Conservation (phyloP, 148 eudicot genomes). For the Heliosperma pusillum region DNA sequence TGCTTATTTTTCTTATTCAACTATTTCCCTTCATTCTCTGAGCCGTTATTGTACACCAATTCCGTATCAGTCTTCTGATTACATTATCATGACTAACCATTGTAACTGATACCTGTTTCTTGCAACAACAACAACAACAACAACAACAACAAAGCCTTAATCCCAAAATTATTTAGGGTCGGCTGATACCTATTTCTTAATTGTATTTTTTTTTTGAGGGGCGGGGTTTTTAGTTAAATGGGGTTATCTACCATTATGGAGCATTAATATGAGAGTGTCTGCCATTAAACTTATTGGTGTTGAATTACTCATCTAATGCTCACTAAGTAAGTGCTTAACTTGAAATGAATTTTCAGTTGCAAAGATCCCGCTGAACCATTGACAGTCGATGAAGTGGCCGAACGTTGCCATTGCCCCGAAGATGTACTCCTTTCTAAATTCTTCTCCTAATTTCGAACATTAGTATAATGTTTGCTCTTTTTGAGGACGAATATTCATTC, state of each 20-base stretch:
- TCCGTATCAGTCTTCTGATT: not conserved
- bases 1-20: not conserved
- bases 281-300: too few relatives aligned
- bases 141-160: too few relatives aligned
- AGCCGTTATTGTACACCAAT: not conserved
- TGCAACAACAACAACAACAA: too few relatives aligned
- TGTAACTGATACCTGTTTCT: not conserved
- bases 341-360: conserved; percentile 48
- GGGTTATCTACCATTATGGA: too few relatives aligned
- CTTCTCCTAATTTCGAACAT: not conserved
- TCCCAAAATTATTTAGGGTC: too few relatives aligned
- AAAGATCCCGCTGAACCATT: conserved; percentile 90
- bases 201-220: too few relatives aligned
- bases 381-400: conserved; percentile 89
- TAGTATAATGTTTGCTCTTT: not conserved
- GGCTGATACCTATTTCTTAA: not conserved
- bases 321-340: not conserved
- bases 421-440: conserved; percentile 47
- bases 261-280: too few relatives aligned
- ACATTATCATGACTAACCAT: not conserved
- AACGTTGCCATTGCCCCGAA: conserved; percentile 83
- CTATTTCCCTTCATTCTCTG: not conserved
- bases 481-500: not conserved
- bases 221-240: too few relatives aligned
- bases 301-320: too few relatives aligned